Percentiles rank a stretch among this genome's conserved stretches.
Conservation (phyloP, 2,329 filamentous ascomycete species). For the Alternaria viburni region DNA sequence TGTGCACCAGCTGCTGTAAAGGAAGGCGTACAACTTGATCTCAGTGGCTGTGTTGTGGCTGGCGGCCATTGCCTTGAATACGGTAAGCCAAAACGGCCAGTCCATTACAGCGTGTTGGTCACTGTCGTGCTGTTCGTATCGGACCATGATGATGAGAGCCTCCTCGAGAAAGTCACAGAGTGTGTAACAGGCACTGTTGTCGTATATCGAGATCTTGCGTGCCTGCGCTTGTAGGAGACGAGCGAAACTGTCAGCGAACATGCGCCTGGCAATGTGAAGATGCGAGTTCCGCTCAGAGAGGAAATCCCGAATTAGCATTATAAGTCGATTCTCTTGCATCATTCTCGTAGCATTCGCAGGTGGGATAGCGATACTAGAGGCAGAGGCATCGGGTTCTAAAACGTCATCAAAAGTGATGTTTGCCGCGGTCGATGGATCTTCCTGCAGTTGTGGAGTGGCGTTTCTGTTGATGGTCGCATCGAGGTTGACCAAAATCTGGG, state of each 20-base stretch:
- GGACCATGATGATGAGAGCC: slow-evolving; percentile 69
- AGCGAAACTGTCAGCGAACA: slow-evolving; percentile 79
- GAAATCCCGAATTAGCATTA: slow-evolving; percentile 82
- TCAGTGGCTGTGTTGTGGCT: slow-evolving; percentile 91
- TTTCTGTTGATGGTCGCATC: slow-evolving; percentile 86
- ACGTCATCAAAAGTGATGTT: slow-evolving; percentile 71
- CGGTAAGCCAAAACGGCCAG: slow-evolving; percentile 85
- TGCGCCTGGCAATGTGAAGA: slow-evolving; percentile 64
- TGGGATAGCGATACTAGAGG: slow-evolving; percentile 66
- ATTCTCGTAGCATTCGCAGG: slow-evolving; percentile 74
- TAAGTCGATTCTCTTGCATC: slow-evolving; percentile 87
- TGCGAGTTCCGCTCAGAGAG: slow-evolving; percentile 66
- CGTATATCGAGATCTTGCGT: slow-evolving; percentile 77
- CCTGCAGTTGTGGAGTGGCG: slow-evolving; percentile 47
- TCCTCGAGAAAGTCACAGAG: slow-evolving; percentile 93
- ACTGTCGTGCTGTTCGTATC: slow-evolving; percentile 60
- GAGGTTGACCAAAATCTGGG: slow-evolving; percentile 78
- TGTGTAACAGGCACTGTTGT: slow-evolving; percentile 84
- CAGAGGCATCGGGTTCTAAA: slow-evolving; percentile 69
- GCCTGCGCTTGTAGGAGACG: slow-evolving; percentile 75
- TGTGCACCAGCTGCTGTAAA: slow-evolving; percentile 81
- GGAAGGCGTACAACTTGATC: slow-evolving; percentile 80
- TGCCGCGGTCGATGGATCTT: slow-evolving; percentile 48
- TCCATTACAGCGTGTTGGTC: slow-evolving; percentile 63
- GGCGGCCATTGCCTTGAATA: slow-evolving; percentile 77